A percentile compares a stretch with the other conserved stretches of the same genome.
phyloP scores from a whole-genome alignment of 192 early-diverging fungal genomes.

The Mycoemilia scoparia region DNA sequence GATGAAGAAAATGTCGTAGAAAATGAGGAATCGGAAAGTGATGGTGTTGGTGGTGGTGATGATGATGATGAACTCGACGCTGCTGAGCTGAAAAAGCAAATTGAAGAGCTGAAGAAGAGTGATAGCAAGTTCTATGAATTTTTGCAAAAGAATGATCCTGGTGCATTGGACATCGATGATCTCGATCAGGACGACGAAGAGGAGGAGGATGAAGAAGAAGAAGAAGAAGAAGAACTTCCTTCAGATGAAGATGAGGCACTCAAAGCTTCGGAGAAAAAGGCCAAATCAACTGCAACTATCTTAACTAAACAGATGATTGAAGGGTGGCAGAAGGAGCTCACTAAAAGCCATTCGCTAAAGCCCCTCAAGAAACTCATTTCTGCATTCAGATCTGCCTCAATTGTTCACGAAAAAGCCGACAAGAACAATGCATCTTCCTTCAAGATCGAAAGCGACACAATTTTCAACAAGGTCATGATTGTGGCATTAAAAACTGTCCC shows the following conservation, averaged over 20 bases:
- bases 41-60: constrained; percentile 32
- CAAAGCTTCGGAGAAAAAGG: constrained; percentile 20
- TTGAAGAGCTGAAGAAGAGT: constrained; percentile 65
- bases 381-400: constrained; percentile 68
- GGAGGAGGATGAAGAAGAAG: constrained; percentile 26
- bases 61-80: constrained; percentile 48
- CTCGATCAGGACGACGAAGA: constrained; percentile 24
- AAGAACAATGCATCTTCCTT: constrained; percentile 32
- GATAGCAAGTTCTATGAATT: constrained; percentile 90
- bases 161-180: constrained; percentile 61
- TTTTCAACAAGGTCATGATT: constrained; percentile 71
- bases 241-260: constrained; percentile 2
- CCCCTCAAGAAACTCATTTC: constrained; percentile 54
- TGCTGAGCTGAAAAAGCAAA: constrained; percentile 52
- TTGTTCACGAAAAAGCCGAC: constrained; percentile 49
- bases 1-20: constrained; percentile 17
- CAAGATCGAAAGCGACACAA: constrained; percentile 45
- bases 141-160: constrained; percentile 69
- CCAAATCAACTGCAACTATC: constrained; percentile 3
- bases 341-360: constrained; percentile 41
- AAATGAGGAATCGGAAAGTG: constrained; percentile 31
- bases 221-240: constrained; percentile 25
- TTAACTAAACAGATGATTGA: constrained; percentile 61
- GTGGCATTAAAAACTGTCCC: constrained; percentile 52
- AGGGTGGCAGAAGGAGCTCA: constrained; percentile 46